Conservation (phyloP, 768 basidiomycete genomes). For the Russula emetica region DNA sequence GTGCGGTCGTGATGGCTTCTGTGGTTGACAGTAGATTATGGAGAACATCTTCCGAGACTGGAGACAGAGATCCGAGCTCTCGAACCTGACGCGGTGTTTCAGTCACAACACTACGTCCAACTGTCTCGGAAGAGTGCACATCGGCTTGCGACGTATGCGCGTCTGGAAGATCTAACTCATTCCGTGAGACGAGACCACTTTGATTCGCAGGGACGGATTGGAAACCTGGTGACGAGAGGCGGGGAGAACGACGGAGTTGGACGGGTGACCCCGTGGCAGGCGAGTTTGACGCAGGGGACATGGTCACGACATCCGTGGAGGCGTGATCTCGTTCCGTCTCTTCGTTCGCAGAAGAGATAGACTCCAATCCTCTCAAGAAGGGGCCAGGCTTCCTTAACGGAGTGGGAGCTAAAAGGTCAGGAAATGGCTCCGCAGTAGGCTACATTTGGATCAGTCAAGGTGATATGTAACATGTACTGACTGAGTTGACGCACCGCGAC, state of each 20-base stretch:
- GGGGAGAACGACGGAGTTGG: slow-evolving; percentile 3
- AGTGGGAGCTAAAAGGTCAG: slow-evolving; percentile 20
- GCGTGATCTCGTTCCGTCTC: neutral
- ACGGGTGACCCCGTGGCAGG: neutral
- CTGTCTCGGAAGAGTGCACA: neutral
- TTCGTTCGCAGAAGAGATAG: neutral
- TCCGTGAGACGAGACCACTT: neutral
- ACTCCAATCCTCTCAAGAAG: slow-evolving; percentile 8
- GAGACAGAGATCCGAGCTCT: slow-evolving; percentile 57
- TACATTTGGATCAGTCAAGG: slow-evolving; percentile 1
- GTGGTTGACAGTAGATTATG: slow-evolving; percentile 11
- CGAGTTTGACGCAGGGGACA: neutral
- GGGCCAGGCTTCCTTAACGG: neutral
- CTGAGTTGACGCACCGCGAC: slow-evolving; percentile 6
- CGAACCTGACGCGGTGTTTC: slow-evolving; percentile 28
- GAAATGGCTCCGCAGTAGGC: slow-evolving; percentile 9
- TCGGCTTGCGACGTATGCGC: neutral
- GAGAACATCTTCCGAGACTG: slow-evolving; percentile 47
- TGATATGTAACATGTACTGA: neutral
- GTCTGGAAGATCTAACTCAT: neutral
- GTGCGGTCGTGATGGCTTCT: neutral
- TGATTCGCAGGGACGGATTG: neutral
- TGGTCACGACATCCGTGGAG: neutral
- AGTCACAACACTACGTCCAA: neutral
- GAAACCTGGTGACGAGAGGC: neutral